These are phyloP conservation scores for Sugiyamaella sp. DNA, from an alignment of 1,139 yeast species.

Conservation along the genomic window DNA sequence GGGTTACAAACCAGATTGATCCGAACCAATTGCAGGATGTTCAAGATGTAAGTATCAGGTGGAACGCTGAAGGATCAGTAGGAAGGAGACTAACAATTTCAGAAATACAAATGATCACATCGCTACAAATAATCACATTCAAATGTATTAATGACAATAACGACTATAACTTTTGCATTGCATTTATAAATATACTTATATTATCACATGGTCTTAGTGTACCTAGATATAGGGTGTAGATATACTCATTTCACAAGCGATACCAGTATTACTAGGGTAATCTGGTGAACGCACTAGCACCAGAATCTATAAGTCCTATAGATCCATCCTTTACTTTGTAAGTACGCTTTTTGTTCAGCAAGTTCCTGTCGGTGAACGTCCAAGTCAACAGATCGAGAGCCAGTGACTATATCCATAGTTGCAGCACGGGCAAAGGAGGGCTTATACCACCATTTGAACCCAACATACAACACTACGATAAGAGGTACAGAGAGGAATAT, in stretches of 20 bases:
- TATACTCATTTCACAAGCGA: no score
- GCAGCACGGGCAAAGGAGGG: conserved; percentile 47
- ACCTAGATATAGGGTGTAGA: no score
- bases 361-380: conserved; percentile 56
- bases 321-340: conserved; percentile 43
- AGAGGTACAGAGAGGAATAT: conserved; percentile 57
- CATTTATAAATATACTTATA: not conserved
- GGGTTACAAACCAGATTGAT: conserved; percentile 79
- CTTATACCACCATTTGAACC: conserved; percentile 52
- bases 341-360: conserved; percentile 49
- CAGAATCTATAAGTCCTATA: conserved; percentile 49
- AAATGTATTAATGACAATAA: not conserved
- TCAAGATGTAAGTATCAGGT: conserved; percentile 45
- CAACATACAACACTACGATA: conserved; percentile 51
- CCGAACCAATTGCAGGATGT: conserved; percentile 56
- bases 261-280: no score
- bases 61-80: not conserved
- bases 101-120: conserved; percentile 13
- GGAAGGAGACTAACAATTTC: conserved; percentile 1
- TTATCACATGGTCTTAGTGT: no score
- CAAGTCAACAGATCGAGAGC: conserved; percentile 57
- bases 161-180: conserved; percentile 2
- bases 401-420: conserved; percentile 57
- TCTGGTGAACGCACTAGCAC: no score
- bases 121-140: conserved; percentile 6